Conservation (phyloP, 371 early-diverging fungal species). For the Nosema granulosis region DNA sequence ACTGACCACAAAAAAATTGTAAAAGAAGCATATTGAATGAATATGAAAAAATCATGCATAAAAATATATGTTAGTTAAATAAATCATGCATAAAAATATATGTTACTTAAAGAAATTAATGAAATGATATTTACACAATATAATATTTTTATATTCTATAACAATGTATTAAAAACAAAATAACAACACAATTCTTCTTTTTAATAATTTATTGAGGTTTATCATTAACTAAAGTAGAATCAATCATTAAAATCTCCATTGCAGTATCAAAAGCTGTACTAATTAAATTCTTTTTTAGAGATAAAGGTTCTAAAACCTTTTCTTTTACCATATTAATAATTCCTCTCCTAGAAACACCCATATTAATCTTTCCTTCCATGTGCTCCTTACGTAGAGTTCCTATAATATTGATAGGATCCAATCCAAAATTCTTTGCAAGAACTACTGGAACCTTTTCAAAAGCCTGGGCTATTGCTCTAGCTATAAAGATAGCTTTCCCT, state of each 20-base stretch:
- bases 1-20: conserved; percentile 4
- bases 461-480: conserved; percentile 88
- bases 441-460: conserved; percentile 96
- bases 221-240: conserved; percentile 60
- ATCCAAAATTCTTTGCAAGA: conserved; percentile 95
- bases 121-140: neutral
- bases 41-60: neutral
- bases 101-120: neutral
- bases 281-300: conserved; percentile 92
- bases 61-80: neutral
- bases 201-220: conserved; percentile 32
- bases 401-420: conserved; percentile 93
- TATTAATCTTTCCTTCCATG: conserved; percentile 70
- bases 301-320: conserved; percentile 96
- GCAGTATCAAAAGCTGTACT: conserved; percentile 87
- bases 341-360: conserved; percentile 68
- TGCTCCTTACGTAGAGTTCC: conserved; percentile 92
- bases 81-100: neutral
- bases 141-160: neutral
- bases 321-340: conserved; percentile 79
- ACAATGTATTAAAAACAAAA: neutral
- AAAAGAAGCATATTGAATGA: neutral
- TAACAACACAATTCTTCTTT: neutral
- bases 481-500: conserved; percentile 89
- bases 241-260: conserved; percentile 58